Percentiles rank a stretch among this genome's conserved stretches.
Evolutionary conservation across 176 grass and related monocot genomes (phyloP).

Genomic region (Musa schizocarpa): DNA sequence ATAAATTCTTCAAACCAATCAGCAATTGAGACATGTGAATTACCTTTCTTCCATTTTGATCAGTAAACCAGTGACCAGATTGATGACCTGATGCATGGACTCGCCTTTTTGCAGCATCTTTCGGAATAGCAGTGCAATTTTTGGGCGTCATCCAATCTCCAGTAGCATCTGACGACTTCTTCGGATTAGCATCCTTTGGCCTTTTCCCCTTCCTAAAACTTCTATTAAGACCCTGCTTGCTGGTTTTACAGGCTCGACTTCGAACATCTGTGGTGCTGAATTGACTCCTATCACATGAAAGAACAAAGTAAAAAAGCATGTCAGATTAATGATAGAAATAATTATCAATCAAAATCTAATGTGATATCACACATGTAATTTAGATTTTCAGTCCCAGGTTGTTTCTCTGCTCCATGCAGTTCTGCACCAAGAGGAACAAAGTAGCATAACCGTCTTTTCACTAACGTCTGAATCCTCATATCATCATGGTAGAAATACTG

Average conservation of each 20-base stretch:
- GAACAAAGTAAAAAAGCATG: background rate
- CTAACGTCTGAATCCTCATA: conserved; percentile 43
- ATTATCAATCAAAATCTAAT: background rate
- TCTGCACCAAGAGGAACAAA: conserved; percentile 50
- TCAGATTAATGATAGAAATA: background rate
- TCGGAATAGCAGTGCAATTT: conserved; percentile 27
- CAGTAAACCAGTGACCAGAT: conserved; percentile 84
- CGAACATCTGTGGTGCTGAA: conserved; percentile 5
- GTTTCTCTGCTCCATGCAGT: conserved; percentile 26
- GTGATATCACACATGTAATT: conserved; percentile 32
- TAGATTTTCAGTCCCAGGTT: conserved; percentile 26
- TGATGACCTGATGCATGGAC: conserved; percentile 37
- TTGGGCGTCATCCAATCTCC: conserved; percentile 22
- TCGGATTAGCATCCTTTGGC: background rate
- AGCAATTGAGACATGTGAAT: background rate
- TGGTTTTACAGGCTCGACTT: conserved; percentile 3
- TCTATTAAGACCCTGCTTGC: conserved; percentile 12
- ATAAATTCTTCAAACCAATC: background rate
- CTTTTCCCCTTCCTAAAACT: background rate
- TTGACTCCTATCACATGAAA: conserved; percentile 27
- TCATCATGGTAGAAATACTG: conserved; percentile 66
- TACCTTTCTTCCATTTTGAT: conserved; percentile 64
- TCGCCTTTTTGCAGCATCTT: conserved; percentile 64
- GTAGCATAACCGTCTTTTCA: conserved; percentile 40
- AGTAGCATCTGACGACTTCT: conserved; percentile 5